Evolutionary conservation across 1,139 yeast genomes (phyloP).

Genomic region (Oligophagozyma castellii): DNA sequence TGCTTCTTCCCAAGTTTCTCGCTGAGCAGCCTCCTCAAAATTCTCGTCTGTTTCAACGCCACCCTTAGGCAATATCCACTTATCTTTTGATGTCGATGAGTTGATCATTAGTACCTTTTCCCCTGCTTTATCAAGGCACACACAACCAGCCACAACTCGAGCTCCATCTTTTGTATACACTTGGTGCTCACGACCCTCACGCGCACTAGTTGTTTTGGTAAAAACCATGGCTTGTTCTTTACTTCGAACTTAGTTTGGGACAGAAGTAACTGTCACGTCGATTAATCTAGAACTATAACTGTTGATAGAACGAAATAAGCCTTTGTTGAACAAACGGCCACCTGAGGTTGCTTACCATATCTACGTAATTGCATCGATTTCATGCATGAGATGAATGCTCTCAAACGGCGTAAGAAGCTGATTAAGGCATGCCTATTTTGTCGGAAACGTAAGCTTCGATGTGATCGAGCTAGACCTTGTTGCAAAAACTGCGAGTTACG

Average conservation of each 20-base stretch:
- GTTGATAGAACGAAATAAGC: too few species aligned
- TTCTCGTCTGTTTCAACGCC: slow-evolving; percentile 86
- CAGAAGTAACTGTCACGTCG: too few species aligned
- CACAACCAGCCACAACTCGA: slow-evolving; percentile 78
- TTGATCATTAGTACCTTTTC: slow-evolving; percentile 63
- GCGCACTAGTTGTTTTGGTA: too few species aligned
- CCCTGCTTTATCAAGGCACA: slow-evolving; percentile 46
- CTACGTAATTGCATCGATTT: too few species aligned
- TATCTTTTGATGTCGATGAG: slow-evolving; percentile 49
- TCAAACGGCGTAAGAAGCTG: slow-evolving; percentile 18
- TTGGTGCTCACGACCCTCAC: slow-evolving; percentile 27
- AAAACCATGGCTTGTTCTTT: too few species aligned
- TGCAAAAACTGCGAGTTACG: slow-evolving; percentile 18
- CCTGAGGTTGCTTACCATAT: too few species aligned
- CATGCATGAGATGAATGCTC: too few species aligned
- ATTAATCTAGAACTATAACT: too few species aligned
- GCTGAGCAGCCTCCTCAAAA: slow-evolving; percentile 39
- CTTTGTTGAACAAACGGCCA: too few species aligned
- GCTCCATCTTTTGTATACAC: slow-evolving; percentile 53
- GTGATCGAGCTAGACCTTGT: slow-evolving; percentile 19
- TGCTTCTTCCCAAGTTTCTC: slow-evolving; percentile 98
- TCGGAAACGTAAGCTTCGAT: slow-evolving; percentile 20
- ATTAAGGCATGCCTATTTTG: slow-evolving; percentile 23
- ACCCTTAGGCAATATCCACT: slow-evolving; percentile 91
- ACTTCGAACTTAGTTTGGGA: too few species aligned